Evolutionary conservation across 169 alveolate species (phyloP).

Genomic region (Plasmodium falciparum): DNA sequence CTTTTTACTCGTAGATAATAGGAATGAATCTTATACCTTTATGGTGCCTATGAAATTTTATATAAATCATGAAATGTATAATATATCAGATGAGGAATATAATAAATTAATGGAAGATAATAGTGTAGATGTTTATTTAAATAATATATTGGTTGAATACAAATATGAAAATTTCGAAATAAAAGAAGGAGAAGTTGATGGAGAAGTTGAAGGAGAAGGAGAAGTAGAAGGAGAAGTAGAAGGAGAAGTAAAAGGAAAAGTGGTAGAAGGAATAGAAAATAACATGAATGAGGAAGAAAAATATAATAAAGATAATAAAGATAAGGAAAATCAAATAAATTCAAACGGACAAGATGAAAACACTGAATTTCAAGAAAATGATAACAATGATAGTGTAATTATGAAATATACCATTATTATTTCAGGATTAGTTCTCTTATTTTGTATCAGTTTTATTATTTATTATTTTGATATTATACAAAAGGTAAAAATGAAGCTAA

Average conservation of each 20-base stretch:
- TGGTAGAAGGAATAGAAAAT: background rate
- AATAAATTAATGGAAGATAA: conserved; percentile 15
- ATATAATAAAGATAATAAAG: background rate
- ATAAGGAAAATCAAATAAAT: background rate
- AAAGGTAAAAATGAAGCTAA: conserved; percentile 17
- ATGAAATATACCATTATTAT: conserved; percentile 27
- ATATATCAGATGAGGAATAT: conserved; percentile 23
- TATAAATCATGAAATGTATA: conserved; percentile 2
- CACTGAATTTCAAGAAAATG: conserved; percentile 1
- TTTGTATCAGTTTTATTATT: conserved; percentile 13
- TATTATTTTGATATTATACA: conserved; percentile 54
- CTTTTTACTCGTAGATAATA: background rate
- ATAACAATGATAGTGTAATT: conserved; percentile 4
- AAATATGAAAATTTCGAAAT: conserved; percentile 50
- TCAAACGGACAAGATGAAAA: background rate
- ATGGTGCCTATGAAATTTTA: conserved; percentile 27
- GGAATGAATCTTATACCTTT: background rate
- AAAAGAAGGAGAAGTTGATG: conserved; percentile 3
- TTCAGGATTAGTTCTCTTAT: conserved; percentile 10
- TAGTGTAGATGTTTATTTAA: conserved; percentile 37
- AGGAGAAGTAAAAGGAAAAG: background rate
- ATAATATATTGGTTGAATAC: conserved; percentile 13
- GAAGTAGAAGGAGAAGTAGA: conserved; percentile 3
- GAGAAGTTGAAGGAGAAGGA: background rate
- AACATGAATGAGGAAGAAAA: background rate